Base-by-base conservation (phyloP, 805 yeast species). In the Yamadazyma kitorensis region DNA sequence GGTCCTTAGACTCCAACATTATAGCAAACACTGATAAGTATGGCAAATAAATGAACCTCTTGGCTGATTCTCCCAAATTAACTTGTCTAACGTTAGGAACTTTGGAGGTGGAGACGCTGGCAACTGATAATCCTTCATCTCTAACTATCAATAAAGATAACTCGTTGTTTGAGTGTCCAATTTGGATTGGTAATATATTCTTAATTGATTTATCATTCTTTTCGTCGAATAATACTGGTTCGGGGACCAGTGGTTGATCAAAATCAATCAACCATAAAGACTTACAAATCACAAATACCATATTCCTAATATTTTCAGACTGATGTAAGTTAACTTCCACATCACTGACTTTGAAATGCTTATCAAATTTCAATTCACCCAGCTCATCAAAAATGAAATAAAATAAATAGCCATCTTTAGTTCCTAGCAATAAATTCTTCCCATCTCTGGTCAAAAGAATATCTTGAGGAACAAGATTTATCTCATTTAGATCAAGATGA, bases 81-180 rank as follows among this genome's bases (percentile, higher is more conserved):
- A 63, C 34, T 39, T 60, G 70, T 24, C 49, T 52, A 6, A 57
- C 34, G 7, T 45, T 37, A 2, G 69, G 55, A 14, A 34, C 43
- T 22, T 38, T 44, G 26, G 52, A 53, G 2, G 57, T 43, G 4
- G 48, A 45, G 1, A 66, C 39, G 3, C 51, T 40, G 3, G 57
- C 59, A 4, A 58, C 22, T 6, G 54, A 47, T 8, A 67, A 32
- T 1, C 73, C 73, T 33, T 65, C 69, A 16, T 63, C 70, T 28
- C 68, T 42, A 4, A 61, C 40, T 17, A 40, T 24, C 4, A 40
- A n/a, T 6, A 37, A 10, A 6, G 38, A 22, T 14, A 31, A 14
- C 24, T 17, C 20, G 8, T 12, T 11, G 15, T 7, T 19, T 7
- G 22, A 22, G 12, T 22, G 3, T 14, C 18, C 14, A 26, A n/a